Percentiles rank a stretch among this genome's conserved stretches.
Evolutionary conservation across 2,329 filamentous ascomycete species (phyloP).

Genomic region (Nigrospora sphaerica): DNA sequence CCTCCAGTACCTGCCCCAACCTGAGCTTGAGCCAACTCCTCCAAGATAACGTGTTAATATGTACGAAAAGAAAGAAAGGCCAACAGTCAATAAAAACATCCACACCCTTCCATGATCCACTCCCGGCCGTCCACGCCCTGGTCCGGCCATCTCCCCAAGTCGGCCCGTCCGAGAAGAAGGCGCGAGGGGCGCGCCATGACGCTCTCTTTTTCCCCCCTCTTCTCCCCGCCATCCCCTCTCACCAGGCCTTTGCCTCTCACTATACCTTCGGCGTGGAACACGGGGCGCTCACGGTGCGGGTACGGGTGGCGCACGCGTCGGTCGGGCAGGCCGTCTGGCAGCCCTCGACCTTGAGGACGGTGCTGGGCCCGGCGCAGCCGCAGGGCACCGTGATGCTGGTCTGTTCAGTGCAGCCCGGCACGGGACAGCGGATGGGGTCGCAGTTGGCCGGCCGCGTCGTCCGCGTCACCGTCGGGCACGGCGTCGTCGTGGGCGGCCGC

Average conservation of each 20-base stretch:
- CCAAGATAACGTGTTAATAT: neutral
- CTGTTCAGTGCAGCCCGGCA: conserved; percentile 24
- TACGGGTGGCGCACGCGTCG: conserved; percentile 25
- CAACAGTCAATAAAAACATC: neutral
- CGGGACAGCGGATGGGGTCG: conserved; percentile 23
- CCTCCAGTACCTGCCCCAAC: too few relatives aligned
- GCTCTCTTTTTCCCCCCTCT: neutral
- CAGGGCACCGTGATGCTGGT: conserved; percentile 24
- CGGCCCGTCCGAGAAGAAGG: neutral
- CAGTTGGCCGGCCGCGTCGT: conserved; percentile 25
- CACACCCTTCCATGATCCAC: neutral
- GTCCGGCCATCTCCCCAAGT: neutral
- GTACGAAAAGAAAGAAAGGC: too few relatives aligned
- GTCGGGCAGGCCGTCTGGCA: conserved; percentile 24
- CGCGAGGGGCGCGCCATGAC: neutral
- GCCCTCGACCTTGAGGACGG: conserved; percentile 25
- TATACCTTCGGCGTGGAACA: conserved; percentile 10
- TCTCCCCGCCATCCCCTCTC: neutral
- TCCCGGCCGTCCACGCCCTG: neutral
- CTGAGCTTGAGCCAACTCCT: too few relatives aligned
- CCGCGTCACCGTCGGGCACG: conserved; percentile 25
- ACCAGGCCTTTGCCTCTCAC: conserved; percentile 3
- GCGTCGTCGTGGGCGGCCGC: conserved; percentile 5
- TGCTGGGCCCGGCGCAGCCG: conserved; percentile 22
- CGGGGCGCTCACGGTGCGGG: conserved; percentile 18